Evolutionary conservation across 1,284 basidiomycete species (phyloP), one percentile per base, ranked within the genome.

Genomic region (Heterobasidion occidentale): DNA sequence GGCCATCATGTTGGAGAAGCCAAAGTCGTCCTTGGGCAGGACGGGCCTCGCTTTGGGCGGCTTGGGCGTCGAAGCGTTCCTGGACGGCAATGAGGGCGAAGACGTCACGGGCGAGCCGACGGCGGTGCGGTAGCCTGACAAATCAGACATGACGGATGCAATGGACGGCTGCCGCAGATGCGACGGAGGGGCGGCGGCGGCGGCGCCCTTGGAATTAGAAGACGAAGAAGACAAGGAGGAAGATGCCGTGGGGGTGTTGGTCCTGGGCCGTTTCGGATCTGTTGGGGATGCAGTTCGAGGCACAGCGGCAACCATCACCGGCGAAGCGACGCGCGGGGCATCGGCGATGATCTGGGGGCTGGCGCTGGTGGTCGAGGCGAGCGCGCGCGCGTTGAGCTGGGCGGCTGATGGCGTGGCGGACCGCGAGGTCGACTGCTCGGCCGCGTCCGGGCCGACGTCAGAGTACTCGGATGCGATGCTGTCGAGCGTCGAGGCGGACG

Each of bases 11-110:
- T 84, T 77, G 12, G 81, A 74, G 45, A 94, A 73, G 1, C 92
- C 93, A 70, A 94, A 94, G 68, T 94, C 90, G 64, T 92, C 86
- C 60, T 80, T 81, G 27, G 88, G 83, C 47, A 90, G 70, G 34
- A 84, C 69, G 9, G 80, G 73, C 52, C 64, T 65, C 36, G 65
- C 60, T 42, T 60, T 62, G 27, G 57, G 54, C 17, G 57, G 56
- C 51, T 55, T 62, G 47, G 20, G 51, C 7, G 60, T 54, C 51
- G 59, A 56, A 60, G 70, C 1, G 62, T 73, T 36, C 69, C 68
- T 36, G 61, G 67, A 55, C 46, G 70, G 63, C 42, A 65, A 57
- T 9, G 66, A 58, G 12, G 65, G 60, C 20, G 67, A 58, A 56
- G 50, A 35, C 9, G 36, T 3, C 46, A 36, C 33, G 68, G 61